A percentile compares a stretch with the other conserved stretches of the same genome.
Evolutionary conservation across 306 rosid genomes (phyloP).

Genomic region (Medicago ruthenica): DNA sequence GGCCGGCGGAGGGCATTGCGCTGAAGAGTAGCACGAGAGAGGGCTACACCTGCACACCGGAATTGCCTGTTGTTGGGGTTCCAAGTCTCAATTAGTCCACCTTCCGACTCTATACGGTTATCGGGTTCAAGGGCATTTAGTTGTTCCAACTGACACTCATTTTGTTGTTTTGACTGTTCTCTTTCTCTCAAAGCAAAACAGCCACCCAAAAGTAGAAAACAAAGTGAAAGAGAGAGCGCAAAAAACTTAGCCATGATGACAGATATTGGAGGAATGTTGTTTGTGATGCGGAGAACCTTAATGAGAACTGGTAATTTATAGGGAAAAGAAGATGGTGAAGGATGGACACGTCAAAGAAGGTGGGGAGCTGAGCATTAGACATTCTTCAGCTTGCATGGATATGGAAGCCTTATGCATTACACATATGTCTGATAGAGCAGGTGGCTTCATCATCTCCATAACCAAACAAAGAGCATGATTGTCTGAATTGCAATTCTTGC

Average conservation of each 20-base stretch:
- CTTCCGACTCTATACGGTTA: constrained; percentile 22
- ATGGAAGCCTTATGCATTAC: constrained; percentile 35
- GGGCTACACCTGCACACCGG: constrained; percentile 41
- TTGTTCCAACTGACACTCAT: constrained; percentile 39
- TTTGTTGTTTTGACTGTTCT: neutral
- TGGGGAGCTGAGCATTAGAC: constrained; percentile 42
- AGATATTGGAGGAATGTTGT: constrained; percentile 12
- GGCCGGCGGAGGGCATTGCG: constrained; percentile 45
- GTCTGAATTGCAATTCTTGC: constrained; percentile 13
- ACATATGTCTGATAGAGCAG: constrained; percentile 41
- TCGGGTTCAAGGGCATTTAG: constrained; percentile 42
- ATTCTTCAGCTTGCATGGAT: constrained; percentile 61
- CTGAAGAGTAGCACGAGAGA: constrained; percentile 40
- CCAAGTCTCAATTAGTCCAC: constrained; percentile 49
- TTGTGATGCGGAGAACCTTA: constrained; percentile 44
- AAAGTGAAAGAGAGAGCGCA: constrained; percentile 51
- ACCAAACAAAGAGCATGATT: constrained; percentile 19
- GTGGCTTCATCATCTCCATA: constrained; percentile 38
- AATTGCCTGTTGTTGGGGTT: constrained; percentile 41
- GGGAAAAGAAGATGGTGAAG: neutral
- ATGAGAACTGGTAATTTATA: constrained; percentile 34
- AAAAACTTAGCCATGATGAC: constrained; percentile 55
- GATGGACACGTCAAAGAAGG: constrained; percentile 47
- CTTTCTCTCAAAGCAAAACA: constrained; percentile 34
- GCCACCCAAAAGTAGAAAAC: constrained; percentile 49